These are phyloP conservation scores for Xylona heveae DNA, from an alignment of 495 filamentous ascomycete genomes.

Conservation along the genomic window DNA sequence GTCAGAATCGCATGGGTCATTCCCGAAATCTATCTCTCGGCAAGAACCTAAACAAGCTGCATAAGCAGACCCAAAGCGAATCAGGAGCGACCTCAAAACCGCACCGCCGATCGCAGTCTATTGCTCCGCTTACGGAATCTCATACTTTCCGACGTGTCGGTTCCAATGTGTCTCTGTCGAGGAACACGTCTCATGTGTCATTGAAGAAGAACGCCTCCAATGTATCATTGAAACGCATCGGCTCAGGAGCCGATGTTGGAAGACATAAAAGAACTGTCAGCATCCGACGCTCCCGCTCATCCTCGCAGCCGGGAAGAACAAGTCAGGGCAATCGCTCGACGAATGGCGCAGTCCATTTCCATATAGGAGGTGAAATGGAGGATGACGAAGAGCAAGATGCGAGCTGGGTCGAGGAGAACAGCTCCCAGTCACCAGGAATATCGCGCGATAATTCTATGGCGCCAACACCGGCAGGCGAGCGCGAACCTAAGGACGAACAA, in stretches of 20 bases:
- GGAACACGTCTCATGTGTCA: constrained; percentile 3
- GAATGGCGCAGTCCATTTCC: constrained; percentile 4
- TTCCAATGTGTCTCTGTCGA: constrained; percentile 4
- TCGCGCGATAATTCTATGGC: background rate
- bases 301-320: constrained; percentile 3
- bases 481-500: background rate
- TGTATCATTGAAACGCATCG: background rate
- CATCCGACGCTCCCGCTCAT: background rate
- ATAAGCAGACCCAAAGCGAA: background rate
- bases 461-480: background rate
- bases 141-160: constrained; percentile 4
- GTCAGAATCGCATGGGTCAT: constrained; percentile 2
- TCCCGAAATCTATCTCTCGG: constrained; percentile 3
- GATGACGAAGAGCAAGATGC: constrained; percentile 6
- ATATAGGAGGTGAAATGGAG: constrained; percentile 3
- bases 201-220: constrained; percentile 5
- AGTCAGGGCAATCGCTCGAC: constrained; percentile 4
- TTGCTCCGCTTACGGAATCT: too few relatives aligned
- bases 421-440: constrained; percentile 4
- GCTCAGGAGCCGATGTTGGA: background rate
- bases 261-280: background rate
- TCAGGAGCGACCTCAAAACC: constrained; percentile 2
- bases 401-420: constrained; percentile 5
- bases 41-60: constrained; percentile 5
- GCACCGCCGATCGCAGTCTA: constrained; percentile 2